Evolutionary conservation across 768 basidiomycete genomes (phyloP), one percentile per base, ranked within the genome.

Genomic region (Suillus fuscotomentosus): DNA sequence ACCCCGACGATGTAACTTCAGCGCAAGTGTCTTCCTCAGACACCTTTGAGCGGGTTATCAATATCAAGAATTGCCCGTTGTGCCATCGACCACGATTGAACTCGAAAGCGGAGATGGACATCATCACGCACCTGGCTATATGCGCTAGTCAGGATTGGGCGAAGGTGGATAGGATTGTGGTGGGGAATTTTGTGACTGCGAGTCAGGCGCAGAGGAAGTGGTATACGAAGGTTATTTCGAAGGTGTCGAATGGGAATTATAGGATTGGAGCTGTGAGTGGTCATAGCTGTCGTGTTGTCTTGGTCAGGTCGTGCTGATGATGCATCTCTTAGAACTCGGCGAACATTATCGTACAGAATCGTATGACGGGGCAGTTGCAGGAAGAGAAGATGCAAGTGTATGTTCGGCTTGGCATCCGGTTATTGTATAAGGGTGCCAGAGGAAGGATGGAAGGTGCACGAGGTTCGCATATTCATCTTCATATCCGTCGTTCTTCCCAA

Each of bases 381-480:
- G 97, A 99, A 77, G 97, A 99, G 80, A 99, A 98, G 81, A 99
- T 98, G 95, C 90, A 95, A 71, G 88, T 88, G 14, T 98, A 97
- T 72, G 94, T 98, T 0, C 81, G 96, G 45, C 78, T 99, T 17
- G 97, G 97, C 3, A 99, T 99, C 71, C 82, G 97, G 34, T 72
- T 99, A 63, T 74, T 98, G 65, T 99, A 99, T 82, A 93, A 92
- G 86, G 95, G 95, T 27, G 92, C 91, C 48, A 89, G 87, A 67
- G 86, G 90, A 66, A 81, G 90, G 38, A 95, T 97, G 93, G 95
- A 97, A 73, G 93, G 96, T 56, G 87, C 82, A 15, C 79, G 92
- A 79, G 93, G 94, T 92, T 68, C 54, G 85, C 77, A 34, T 15
- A 34, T 60, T 31, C 20, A 36, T 34, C 13, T 31, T 53, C 60